Evolutionary conservation across 2,329 filamentous ascomycete genomes (phyloP).

Genomic region (Amauroascus niger): DNA sequence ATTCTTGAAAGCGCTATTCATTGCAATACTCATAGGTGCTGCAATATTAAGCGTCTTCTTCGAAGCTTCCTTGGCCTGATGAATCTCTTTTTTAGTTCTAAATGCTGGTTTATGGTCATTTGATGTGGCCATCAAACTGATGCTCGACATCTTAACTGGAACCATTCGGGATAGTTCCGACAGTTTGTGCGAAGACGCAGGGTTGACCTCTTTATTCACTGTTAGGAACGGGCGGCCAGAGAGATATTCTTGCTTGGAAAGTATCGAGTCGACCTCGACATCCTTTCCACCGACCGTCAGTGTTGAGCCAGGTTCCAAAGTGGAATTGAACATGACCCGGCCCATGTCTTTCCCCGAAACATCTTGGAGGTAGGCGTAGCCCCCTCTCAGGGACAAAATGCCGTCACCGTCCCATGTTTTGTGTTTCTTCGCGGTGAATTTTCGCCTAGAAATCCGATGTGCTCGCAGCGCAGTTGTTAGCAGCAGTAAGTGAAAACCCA

Average conservation of each 20-base stretch:
- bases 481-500: slow-evolving; percentile 8
- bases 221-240: slow-evolving; percentile 25
- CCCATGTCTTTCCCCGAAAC: slow-evolving; percentile 55
- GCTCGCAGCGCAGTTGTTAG: background rate
- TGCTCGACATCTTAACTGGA: background rate
- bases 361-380: slow-evolving; percentile 53
- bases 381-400: slow-evolving; percentile 48
- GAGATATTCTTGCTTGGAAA: slow-evolving; percentile 52
- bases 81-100: slow-evolving; percentile 15
- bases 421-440: slow-evolving; percentile 61
- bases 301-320: slow-evolving; percentile 50
- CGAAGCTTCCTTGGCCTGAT: slow-evolving; percentile 23
- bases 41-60: slow-evolving; percentile 34
- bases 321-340: slow-evolving; percentile 45
- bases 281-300: slow-evolving; percentile 58
- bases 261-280: slow-evolving; percentile 54
- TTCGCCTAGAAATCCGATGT: slow-evolving; percentile 44
- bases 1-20: slow-evolving; percentile 49
- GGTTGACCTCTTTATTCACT: slow-evolving; percentile 12
- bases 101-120: slow-evolving; percentile 16
- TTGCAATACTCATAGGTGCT: slow-evolving; percentile 31
- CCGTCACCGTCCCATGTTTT: slow-evolving; percentile 71
- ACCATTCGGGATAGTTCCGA: background rate
- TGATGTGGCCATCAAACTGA: background rate
- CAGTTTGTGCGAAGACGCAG: background rate